Conservation (phyloP, 495 filamentous ascomycete species). For the Neurospora sp. region DNA sequence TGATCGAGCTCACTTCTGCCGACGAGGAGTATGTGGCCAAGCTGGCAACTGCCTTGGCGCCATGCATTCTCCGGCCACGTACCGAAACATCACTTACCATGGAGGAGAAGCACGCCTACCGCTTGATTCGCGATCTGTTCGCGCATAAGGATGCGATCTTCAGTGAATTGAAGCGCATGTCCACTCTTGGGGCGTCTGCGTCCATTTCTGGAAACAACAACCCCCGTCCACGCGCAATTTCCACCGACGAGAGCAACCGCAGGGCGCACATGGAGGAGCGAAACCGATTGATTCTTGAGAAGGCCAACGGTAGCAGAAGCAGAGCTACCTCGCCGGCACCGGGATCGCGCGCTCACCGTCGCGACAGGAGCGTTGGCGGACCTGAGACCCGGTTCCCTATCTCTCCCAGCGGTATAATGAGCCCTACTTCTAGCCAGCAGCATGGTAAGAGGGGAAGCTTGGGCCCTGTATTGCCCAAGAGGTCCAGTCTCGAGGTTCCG, state of each 20-base stretch:
- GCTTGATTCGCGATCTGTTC: slow-evolving; percentile 87
- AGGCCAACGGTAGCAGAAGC: slow-evolving; percentile 44
- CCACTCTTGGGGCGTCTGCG: slow-evolving; percentile 50
- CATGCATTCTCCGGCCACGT: slow-evolving; percentile 81
- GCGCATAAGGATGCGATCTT: slow-evolving; percentile 92
- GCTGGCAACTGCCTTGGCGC: slow-evolving; percentile 68
- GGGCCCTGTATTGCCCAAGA: slow-evolving; percentile 29
- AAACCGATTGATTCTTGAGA: slow-evolving; percentile 67
- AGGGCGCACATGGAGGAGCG: slow-evolving; percentile 89
- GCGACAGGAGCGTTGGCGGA: slow-evolving; percentile 74
- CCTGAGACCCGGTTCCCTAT: slow-evolving; percentile 82
- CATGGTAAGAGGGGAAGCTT: slow-evolving; percentile 31
- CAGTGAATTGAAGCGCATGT: slow-evolving; percentile 87
- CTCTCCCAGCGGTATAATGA: slow-evolving; percentile 48
- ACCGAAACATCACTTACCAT: slow-evolving; percentile 81
- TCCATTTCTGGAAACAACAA: slow-evolving; percentile 34
- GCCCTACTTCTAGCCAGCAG: slow-evolving; percentile 38
- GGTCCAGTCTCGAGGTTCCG: slow-evolving; percentile 38
- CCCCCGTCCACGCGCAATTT: slow-evolving; percentile 70
- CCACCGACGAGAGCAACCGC: slow-evolving; percentile 92
- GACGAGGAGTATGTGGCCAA: slow-evolving; percentile 75
- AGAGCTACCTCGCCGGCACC: slow-evolving; percentile 68
- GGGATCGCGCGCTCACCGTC: slow-evolving; percentile 46
- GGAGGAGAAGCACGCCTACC: slow-evolving; percentile 88
- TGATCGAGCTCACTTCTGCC: slow-evolving; percentile 93